phyloP scores from a whole-genome alignment of 208 protist species.

The Leishmania amazonensis region DNA sequence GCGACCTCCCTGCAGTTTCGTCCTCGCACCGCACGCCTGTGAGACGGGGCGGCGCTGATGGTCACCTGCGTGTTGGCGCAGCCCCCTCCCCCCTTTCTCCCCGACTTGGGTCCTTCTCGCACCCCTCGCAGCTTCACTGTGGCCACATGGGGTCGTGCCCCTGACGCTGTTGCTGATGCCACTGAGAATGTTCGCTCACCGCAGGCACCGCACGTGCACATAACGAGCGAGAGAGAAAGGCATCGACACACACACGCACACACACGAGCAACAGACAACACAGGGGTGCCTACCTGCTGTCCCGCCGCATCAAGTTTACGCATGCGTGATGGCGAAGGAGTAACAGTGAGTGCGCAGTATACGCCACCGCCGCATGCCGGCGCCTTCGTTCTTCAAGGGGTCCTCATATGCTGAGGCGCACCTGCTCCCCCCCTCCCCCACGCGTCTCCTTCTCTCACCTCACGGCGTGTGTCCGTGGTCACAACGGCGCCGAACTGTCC shows the following conservation, averaged over 20 bases:
- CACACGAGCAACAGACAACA: background rate
- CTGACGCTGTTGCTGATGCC: background rate
- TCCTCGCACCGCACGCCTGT: background rate
- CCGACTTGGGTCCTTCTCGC: background rate
- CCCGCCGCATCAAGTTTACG: background rate
- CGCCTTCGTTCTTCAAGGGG: background rate
- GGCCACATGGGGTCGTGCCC: background rate
- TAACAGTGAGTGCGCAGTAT: background rate
- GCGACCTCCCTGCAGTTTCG: slow-evolving; percentile 56
- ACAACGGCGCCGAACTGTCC: no score
- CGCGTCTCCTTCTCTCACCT: background rate
- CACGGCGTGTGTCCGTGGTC: background rate
- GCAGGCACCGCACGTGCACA: background rate
- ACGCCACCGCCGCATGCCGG: background rate
- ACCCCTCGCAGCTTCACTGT: background rate
- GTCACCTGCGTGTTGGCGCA: background rate
- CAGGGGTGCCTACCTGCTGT: background rate
- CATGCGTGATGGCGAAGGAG: background rate
- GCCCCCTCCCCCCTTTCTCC: background rate
- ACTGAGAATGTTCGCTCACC: background rate
- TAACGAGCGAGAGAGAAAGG: background rate
- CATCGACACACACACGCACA: background rate
- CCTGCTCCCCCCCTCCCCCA: background rate
- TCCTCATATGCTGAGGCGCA: background rate
- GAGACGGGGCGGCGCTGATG: background rate